phyloP scores from a whole-genome alignment of 1,284 basidiomycete species.

The Puccinia novopanici region DNA sequence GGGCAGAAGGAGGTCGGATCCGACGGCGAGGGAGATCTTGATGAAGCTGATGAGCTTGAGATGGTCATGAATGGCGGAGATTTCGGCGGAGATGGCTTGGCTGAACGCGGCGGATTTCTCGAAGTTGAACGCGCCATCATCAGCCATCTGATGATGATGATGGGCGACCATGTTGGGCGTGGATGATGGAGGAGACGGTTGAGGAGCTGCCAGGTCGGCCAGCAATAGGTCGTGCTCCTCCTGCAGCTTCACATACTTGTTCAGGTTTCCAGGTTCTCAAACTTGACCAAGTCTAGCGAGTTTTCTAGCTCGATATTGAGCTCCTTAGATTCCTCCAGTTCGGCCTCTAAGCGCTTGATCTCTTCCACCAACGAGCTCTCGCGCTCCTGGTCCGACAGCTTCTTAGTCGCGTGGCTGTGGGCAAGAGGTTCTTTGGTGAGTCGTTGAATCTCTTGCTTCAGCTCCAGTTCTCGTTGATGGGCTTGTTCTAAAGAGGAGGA shows the following conservation, averaged over 20 bases:
- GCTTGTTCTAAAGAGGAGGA: constrained; percentile 22
- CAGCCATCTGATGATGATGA: no score
- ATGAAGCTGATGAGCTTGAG: constrained; percentile 2
- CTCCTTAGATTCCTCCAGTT: constrained; percentile 10
- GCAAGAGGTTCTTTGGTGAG: not conserved
- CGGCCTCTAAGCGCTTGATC: constrained; percentile 33
- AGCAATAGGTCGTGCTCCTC: not conserved
- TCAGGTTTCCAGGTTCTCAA: constrained; percentile 11
- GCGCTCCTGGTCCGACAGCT: constrained; percentile 5
- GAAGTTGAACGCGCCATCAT: not conserved
- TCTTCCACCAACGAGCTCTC: constrained; percentile 38
- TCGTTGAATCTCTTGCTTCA: constrained; percentile 18
- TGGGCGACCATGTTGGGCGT: not conserved
- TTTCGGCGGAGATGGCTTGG: not conserved
- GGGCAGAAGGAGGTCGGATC: not conserved
- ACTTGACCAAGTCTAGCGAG: constrained; percentile 26
- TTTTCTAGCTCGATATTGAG: constrained; percentile 45
- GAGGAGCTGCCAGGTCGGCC: not conserved
- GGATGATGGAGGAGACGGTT: not conserved
- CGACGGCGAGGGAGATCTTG: constrained; percentile 11
- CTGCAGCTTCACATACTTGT: not conserved
- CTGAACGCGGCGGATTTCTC: not conserved
- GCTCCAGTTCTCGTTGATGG: constrained; percentile 13
- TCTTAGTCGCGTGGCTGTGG: not conserved
- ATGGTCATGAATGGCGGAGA: not conserved